phyloP scores from a whole-genome alignment of 148 eudicot genomes.

The Nyssa sinensis region DNA sequence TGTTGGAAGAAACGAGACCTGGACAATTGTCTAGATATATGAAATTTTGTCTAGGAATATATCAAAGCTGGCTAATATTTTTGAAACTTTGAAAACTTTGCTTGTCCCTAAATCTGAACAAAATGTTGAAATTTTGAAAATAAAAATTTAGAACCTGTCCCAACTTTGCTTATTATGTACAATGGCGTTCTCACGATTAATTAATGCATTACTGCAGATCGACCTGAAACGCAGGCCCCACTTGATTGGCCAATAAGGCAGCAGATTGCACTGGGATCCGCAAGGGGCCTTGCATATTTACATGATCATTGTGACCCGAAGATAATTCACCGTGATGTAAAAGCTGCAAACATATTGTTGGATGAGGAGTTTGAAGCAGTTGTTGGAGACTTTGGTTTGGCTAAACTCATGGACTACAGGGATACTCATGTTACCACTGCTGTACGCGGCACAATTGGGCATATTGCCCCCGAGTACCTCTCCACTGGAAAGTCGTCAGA shows the following conservation, averaged over 20 bases:
- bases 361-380: conserved; percentile 73
- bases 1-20: background rate
- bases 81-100: background rate
- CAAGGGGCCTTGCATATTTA: conserved; percentile 60
- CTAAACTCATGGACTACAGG: conserved; percentile 60
- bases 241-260: conserved; percentile 60
- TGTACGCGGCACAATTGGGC: conserved; percentile 64
- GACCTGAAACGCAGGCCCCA: conserved; percentile 41
- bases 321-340: conserved; percentile 69
- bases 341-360: conserved; percentile 65
- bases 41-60: background rate
- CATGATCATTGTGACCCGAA: conserved; percentile 61
- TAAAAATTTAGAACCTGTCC: conserved; percentile 1
- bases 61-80: background rate
- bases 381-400: conserved; percentile 66
- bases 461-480: conserved; percentile 66
- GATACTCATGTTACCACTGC: conserved; percentile 67
- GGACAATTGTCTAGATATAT: background rate
- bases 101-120: background rate
- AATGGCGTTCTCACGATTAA: conserved; percentile 2
- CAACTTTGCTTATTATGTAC: conserved; percentile 1
- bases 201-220: conserved; percentile 31
- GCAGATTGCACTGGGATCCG: conserved; percentile 54
- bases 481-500: conserved; percentile 61
- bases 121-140: background rate